phyloP scores from a whole-genome alignment of 176 grass and related monocot species.

The Zizania latifolia region DNA sequence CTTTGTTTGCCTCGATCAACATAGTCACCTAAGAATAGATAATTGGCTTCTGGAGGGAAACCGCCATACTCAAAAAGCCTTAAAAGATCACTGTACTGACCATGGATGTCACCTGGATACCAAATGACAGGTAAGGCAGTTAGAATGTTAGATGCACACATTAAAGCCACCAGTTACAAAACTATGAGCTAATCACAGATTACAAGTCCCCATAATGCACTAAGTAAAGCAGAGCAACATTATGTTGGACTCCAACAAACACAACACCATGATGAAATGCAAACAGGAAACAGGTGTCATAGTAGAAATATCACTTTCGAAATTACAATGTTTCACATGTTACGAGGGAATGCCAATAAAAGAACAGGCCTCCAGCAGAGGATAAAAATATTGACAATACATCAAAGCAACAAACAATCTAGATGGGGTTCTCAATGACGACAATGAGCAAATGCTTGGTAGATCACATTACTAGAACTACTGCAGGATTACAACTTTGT shows the following conservation, averaged over 20 bases:
- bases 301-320: neutral
- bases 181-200: neutral
- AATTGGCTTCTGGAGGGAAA: constrained; percentile 73
- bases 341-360: neutral
- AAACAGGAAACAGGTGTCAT: neutral
- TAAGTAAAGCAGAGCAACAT: neutral
- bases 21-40: constrained; percentile 92
- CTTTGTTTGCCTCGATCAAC: constrained; percentile 92
- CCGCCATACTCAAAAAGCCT: constrained; percentile 86
- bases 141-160: constrained; percentile 9
- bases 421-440: constrained; percentile 5
- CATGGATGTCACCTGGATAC: constrained; percentile 79
- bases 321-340: neutral
- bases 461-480: neutral
- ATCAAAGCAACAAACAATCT: neutral
- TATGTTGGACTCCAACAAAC: neutral
- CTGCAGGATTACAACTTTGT: neutral
- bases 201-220: neutral
- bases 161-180: neutral
- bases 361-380: neutral
- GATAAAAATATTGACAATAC: neutral
- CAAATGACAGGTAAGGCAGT: neutral
- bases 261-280: neutral
- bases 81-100: constrained; percentile 85
- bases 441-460: constrained; percentile 6